Evolutionary conservation across 306 rosid species (phyloP).

Genomic region (Medicago arabica): DNA sequence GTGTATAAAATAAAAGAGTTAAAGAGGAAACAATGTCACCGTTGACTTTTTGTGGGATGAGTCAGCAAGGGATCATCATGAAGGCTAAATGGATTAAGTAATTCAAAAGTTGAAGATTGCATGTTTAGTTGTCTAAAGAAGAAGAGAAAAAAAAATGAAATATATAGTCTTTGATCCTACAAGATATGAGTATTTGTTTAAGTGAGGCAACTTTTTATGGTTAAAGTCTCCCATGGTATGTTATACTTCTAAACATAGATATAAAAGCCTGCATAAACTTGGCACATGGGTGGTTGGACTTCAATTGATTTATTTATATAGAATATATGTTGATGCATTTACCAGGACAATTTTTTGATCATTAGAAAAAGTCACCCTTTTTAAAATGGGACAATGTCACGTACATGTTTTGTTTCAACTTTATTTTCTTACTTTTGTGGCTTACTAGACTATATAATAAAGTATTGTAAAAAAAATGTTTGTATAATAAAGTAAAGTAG

Average conservation of each 20-base stretch:
- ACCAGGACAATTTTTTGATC: neutral
- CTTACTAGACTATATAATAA: too few species aligned
- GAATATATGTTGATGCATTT: neutral
- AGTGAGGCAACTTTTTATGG: conserved; percentile 25
- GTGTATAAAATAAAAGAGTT: conserved; percentile 30
- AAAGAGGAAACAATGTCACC: conserved; percentile 40
- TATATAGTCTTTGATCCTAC: conserved; percentile 9
- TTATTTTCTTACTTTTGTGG: conserved; percentile 10
- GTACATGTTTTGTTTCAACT: conserved; percentile 14
- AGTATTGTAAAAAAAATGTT: too few species aligned
- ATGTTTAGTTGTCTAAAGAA: too few species aligned
- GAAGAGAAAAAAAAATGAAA: too few species aligned
- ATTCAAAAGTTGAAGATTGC: too few species aligned
- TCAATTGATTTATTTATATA: neutral
- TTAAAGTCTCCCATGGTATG: neutral
- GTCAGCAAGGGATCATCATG: conserved; percentile 60
- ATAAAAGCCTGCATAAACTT: neutral
- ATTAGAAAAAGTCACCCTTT: neutral
- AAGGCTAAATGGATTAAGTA: conserved; percentile 36
- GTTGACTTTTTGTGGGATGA: conserved; percentile 47
- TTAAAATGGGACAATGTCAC: conserved; percentile 39
- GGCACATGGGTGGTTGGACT: neutral
- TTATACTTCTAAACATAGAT: too few species aligned
- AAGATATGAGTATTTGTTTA: neutral
- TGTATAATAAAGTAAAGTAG: too few species aligned